Evolutionary conservation across 1,284 basidiomycete genomes (phyloP).

Genomic region (Ustilago crameri): DNA sequence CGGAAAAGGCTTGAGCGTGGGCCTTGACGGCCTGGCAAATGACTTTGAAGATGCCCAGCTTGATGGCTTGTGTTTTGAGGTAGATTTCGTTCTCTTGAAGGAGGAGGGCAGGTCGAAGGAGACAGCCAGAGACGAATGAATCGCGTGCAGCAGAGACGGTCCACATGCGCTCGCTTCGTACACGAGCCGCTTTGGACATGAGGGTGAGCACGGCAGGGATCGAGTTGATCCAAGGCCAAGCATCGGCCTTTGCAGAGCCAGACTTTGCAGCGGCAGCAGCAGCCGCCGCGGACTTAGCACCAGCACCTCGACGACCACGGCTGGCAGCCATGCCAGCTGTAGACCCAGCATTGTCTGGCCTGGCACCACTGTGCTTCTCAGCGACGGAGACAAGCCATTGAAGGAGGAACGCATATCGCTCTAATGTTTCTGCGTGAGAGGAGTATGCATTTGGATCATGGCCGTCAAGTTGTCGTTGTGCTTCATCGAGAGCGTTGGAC

Average conservation of each 20-base stretch:
- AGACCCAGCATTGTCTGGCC: conserved; percentile 19
- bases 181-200: conserved; percentile 55
- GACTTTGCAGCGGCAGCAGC: conserved; percentile 41
- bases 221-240: conserved; percentile 57
- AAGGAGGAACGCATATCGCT: conserved; percentile 63
- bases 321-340: conserved; percentile 30
- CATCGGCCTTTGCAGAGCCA: conserved; percentile 38
- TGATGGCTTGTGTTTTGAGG: conserved; percentile 82
- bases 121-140: conserved; percentile 63
- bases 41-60: conserved; percentile 82
- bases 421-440: conserved; percentile 54
- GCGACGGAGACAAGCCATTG: conserved; percentile 63
- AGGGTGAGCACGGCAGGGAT: conserved; percentile 57
- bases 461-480: conserved; percentile 45
- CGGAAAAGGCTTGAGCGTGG: conserved; percentile 78
- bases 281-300: conserved; percentile 30
- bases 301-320: conserved; percentile 36
- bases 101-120: conserved; percentile 78
- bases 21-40: conserved; percentile 92
- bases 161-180: conserved; percentile 60
- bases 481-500: conserved; percentile 52
- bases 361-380: conserved; percentile 55
- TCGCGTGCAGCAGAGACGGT: conserved; percentile 60
- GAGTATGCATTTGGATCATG: conserved; percentile 50
- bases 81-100: conserved; percentile 86